Base-by-base conservation (phyloP, 441 rosid species). In the Flueggea neowawraea region DNA sequence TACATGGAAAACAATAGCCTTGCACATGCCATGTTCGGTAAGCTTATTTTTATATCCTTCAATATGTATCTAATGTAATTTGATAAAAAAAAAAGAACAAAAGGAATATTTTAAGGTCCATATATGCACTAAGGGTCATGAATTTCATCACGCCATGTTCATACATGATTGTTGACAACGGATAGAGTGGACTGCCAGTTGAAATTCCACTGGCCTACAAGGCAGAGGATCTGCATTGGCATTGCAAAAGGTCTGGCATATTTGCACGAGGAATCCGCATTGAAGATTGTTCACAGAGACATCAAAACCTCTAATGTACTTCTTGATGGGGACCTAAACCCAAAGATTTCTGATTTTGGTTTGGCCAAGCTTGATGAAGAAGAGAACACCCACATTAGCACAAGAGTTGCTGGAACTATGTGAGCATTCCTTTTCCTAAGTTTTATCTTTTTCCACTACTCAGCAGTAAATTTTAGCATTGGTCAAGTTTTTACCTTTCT, bases 391-490 rank as follows among this genome's bases (percentile, higher is more conserved):
- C 94, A 89, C 64, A 89, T 85, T 50, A 87, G 86, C 76, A 86
- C 93, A 16, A 68, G 93, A 64, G 76, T 89, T 49, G 93, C 88
- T 22, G 94, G 96, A 80, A 89, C 96, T 17, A 78, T 82, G 96
- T 86, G 52, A 77, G 84, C 22, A 52, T 45, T 43, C 17, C 54
- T 13, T 57, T 31, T 61, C 43, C 55, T 16, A 22, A 16, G 7
- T 16, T 5, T 13, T 6, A 49, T 16, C 28, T 22, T 22, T 12
- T 64, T 36, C 12, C 45, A 10, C 41, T 5, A 36, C 50, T 47
- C 50, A 5, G n/a, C 31, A 11, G 14, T 55, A 4, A 11, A 2
- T 62, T 6, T 22, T 11, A 36, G 41, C 41, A 36, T 36, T 5
- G 4, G 9, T 36, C 41, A 3, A 36, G 41, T 36, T 36, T 1